phyloP scores from a whole-genome alignment of 225 moss, liverwort and hornwort species.

The Polytrichum formosum region DNA sequence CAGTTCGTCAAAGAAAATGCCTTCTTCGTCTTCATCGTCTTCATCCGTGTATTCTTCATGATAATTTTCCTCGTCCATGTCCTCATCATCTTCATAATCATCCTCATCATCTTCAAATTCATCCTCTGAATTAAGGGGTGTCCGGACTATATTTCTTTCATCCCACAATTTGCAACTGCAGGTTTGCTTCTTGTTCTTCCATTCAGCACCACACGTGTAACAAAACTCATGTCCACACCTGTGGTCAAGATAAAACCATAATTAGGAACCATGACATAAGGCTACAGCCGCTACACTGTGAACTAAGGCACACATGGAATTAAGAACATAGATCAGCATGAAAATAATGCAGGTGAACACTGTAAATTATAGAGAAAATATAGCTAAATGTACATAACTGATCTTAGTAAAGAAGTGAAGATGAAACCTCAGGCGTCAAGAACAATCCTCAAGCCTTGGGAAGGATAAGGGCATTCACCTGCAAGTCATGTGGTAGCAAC shows the following conservation, averaged over 20 bases:
- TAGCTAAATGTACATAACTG: no score
- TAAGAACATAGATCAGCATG: no score
- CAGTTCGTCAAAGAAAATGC: slow-evolving; percentile 32
- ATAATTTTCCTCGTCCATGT: slow-evolving; percentile 18
- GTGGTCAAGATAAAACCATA: slow-evolving; percentile 11
- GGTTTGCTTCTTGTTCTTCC: slow-evolving; percentile 69
- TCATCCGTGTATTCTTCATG: slow-evolving; percentile 27
- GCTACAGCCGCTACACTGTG: neutral
- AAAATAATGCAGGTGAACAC: neutral
- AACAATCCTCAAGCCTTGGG: neutral
- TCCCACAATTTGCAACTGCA: slow-evolving; percentile 91
- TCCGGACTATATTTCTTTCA: slow-evolving; percentile 62
- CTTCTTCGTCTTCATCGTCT: slow-evolving; percentile 29
- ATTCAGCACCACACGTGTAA: slow-evolving; percentile 82
- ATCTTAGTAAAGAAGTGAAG: no score
- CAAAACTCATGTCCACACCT: slow-evolving; percentile 95
- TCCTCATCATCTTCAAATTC: slow-evolving; percentile 30
- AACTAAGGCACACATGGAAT: neutral
- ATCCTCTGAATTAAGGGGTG: slow-evolving; percentile 35
- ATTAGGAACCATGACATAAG: neutral
- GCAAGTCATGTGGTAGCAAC: slow-evolving; percentile 98
- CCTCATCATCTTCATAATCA: slow-evolving; percentile 13
- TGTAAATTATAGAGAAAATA: neutral
- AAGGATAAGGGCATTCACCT: slow-evolving; percentile 35
- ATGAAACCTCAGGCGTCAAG: no score